phyloP scores from a whole-genome alignment of 2,329 filamentous ascomycete species.

The Paraphaeosphaeria minitans region DNA sequence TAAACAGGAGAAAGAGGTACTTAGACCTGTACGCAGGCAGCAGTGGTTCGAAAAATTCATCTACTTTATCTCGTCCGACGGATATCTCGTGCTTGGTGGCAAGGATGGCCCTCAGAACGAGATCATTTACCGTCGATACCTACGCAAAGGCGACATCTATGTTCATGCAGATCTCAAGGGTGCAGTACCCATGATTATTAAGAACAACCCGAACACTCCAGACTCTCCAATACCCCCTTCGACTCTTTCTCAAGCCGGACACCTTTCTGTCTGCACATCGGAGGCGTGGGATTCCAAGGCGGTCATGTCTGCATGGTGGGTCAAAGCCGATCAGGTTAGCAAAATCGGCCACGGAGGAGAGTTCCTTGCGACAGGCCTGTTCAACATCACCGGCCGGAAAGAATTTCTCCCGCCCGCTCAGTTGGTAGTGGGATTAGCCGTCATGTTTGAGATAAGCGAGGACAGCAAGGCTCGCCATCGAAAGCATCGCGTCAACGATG shows the following conservation, averaged over 20 bases:
- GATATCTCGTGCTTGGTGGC: conserved; percentile 87
- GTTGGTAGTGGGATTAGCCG: conserved; percentile 82
- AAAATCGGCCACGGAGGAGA: conserved; percentile 83
- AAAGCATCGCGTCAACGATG: conserved; percentile 69
- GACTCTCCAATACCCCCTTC: conserved; percentile 90
- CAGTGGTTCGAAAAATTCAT: conserved; percentile 98
- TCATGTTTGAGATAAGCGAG: conserved; percentile 87
- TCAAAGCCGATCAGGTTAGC: conserved; percentile 84
- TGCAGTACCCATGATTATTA: conserved; percentile 84
- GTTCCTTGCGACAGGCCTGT: conserved; percentile 76
- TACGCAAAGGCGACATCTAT: conserved; percentile 89
- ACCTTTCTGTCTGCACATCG: conserved; percentile 81
- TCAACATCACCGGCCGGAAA: conserved; percentile 84
- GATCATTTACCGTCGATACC: conserved; percentile 82
- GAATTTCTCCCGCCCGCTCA: conserved; percentile 89
- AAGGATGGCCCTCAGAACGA: conserved; percentile 91
- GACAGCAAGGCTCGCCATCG: conserved; percentile 81
- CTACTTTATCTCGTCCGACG: conserved; percentile 95
- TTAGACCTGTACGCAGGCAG: conserved; percentile 80
- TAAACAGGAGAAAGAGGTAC: conserved; percentile 87
- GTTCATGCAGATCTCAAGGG: conserved; percentile 88
- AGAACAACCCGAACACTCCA: conserved; percentile 77
- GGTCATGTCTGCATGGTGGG: conserved; percentile 96
- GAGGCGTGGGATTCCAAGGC: conserved; percentile 96
- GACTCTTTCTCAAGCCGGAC: conserved; percentile 88